Base-by-base conservation (phyloP, 805 yeast species). In the Lachancea quebecensis region DNA sequence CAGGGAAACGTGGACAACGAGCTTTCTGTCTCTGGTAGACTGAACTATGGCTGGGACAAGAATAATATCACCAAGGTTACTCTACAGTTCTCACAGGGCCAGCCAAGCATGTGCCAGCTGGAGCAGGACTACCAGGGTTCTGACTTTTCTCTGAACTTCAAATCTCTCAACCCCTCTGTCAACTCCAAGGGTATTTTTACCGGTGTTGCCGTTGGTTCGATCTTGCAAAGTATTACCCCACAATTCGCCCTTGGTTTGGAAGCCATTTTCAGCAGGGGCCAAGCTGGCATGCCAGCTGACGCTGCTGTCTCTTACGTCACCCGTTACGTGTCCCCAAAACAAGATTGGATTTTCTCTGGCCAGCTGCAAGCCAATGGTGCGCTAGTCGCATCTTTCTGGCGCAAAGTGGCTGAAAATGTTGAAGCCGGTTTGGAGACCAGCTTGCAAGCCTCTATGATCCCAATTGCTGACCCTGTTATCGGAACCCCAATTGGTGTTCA, bases 1-100 rank as follows among this genome's bases (percentile, higher is more conserved):
- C 98, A 91, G 74, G 98, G 96, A 66, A 85, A 86, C 60, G 63
- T 93, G 51, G 98, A 93, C 70, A 84, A 84, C 60, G 96, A 89
- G 57, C 71, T 79, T 46, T 80, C 95, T 12, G 73, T 91, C 59
- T 78, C 85, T 46, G 97, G 96, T 57, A 83, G 97, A 71, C 70
- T 86, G 59, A 88, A 89, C 74, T 86, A 86, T 69, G 88, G 90
- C 55, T 89, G 96, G 96, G 79, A 79, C 65, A 79, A 81, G 65
- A 74, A 74, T 60, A 79, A 82, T 67, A 71, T 83, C 59, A 78
- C 95, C 50, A 90, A 89, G 71, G 78, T 85, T 50, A 87, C 95
- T 59, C 73, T 89, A 66, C 98, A 91, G 73, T 73, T 89, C 55
- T 86, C 95, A 56, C 73, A 81, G 52, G 86, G 83, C 53, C 96